Base-by-base conservation (phyloP, 768 basidiomycete species). In the Dentipellis sp. region DNA sequence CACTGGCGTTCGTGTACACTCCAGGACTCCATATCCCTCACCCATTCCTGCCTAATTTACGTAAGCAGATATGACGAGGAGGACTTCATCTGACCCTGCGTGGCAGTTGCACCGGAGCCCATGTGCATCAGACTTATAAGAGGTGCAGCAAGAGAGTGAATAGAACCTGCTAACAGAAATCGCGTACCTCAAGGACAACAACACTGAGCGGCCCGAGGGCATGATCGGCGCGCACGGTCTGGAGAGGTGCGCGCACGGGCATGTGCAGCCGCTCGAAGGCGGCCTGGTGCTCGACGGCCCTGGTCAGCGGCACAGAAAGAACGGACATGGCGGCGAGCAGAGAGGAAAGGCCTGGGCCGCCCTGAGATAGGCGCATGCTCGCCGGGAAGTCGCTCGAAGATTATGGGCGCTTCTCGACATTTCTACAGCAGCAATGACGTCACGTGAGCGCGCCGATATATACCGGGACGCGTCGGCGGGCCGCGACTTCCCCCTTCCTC, bases 81-180 rank as follows among this genome's bases (percentile, higher is more conserved):
- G 37, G 17, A 40, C 45, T 48, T n/a, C 21, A 21, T n/a, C 53
- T 48, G 58, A 56, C 29, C 23, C 35, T 40, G 53, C 62, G 35
- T 58, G 84, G 88, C 87, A 54, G 90, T 93, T 36, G 88, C 86
- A 37, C 88, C 87, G 54, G 84, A 81, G 68, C 86, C 86, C 84
- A 66, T 14, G 37, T 37, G 55, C 48, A 46, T 16, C 11, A 16
- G 52, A 50, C 50, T 17, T 51, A 53, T 12, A 49, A 47, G 45
- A 21, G 35, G 46, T 34, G 14, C 14, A 35, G 35, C 46, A 48
- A 11, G 12, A 3, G 39, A 21, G 11, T 12, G 8, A 9, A 45
- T 11, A 23, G 29, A 19, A 3, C 50, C 74, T 62, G 36, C 88
- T 71, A 21, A 91, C 92, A 88, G 68, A 94, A 86, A 64, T 91